A percentile compares a stretch with the other conserved stretches of the same genome.
Conservation (phyloP, 148 eudicot species). For the Fallopia convolvulus region DNA sequence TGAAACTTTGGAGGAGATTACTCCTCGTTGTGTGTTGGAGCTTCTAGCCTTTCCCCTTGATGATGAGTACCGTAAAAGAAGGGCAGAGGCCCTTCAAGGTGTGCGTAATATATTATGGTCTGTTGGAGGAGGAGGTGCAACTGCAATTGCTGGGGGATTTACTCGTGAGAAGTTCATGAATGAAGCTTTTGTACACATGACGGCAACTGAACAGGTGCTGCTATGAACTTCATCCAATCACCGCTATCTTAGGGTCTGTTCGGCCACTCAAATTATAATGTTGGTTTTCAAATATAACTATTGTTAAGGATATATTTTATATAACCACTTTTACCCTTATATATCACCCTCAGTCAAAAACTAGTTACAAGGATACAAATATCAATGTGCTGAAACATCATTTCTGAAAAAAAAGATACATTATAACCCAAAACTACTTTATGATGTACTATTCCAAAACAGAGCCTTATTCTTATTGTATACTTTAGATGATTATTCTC, state of each 20-base stretch:
- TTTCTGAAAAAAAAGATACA: no score
- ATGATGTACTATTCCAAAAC: no score
- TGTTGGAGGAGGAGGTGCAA: constrained; percentile 99
- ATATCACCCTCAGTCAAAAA: no score
- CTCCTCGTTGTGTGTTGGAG: constrained; percentile 83
- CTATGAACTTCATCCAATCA: neutral
- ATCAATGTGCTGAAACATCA: no score
- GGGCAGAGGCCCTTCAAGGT: constrained; percentile 95
- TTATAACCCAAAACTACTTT: no score
- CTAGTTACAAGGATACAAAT: no score
- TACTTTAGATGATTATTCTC: constrained; percentile 1
- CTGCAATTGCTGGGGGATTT: constrained; percentile 82
- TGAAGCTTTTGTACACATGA: constrained; percentile 79
- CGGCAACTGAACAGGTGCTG: constrained; percentile 87
- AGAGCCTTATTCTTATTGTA: neutral
- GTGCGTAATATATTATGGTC: constrained; percentile 89
- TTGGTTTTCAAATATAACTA: no score
- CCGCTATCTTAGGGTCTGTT: neutral
- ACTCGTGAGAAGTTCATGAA: constrained; percentile 96
- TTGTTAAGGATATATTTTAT: no score
- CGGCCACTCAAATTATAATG: no score
- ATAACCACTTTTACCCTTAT: no score
- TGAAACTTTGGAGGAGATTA: constrained; percentile 95
- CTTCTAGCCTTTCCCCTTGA: constrained; percentile 74
- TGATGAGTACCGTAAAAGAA: constrained; percentile 53